phyloP scores from a whole-genome alignment of 1,284 basidiomycete genomes.

The Stereum hirsutum region DNA sequence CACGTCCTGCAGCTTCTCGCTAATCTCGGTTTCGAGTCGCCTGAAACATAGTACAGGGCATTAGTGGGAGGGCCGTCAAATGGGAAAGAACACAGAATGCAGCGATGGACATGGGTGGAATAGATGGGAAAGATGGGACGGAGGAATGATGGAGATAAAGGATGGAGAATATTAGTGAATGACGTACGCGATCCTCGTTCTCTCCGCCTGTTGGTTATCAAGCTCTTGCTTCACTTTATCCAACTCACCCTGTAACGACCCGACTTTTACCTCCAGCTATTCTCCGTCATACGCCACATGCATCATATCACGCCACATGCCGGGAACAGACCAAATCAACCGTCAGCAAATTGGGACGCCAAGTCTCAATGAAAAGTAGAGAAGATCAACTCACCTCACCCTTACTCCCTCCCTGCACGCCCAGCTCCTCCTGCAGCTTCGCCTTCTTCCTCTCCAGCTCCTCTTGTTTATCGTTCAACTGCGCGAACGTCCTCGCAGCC shows the following conservation, averaged over 20 bases:
- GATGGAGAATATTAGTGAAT: too few relatives aligned
- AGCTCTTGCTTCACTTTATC: constrained; percentile 58
- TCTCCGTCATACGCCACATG: not conserved
- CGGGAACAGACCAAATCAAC: not conserved
- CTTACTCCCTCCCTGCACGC: constrained; percentile 45
- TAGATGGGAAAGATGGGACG: too few relatives aligned
- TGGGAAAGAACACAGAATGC: not conserved
- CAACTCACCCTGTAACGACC: constrained; percentile 43
- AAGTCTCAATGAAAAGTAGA: not conserved
- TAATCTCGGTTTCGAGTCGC: constrained; percentile 81
- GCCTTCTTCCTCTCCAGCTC: constrained; percentile 53
- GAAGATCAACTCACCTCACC: constrained; percentile 35
- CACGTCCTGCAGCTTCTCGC: constrained; percentile 82
- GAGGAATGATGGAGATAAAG: too few relatives aligned
- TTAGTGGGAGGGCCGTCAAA: not conserved
- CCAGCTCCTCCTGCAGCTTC: constrained; percentile 56
- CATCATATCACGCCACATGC: too few relatives aligned
- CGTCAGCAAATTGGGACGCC: not conserved
- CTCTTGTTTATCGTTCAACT: constrained; percentile 61
- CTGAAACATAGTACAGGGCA: too few relatives aligned
- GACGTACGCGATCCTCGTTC: constrained; percentile 58
- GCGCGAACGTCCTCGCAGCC: constrained; percentile 52
- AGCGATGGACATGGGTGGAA: too few relatives aligned
- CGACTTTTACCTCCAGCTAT: constrained; percentile 58
- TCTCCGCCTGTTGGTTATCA: constrained; percentile 68